phyloP scores from a whole-genome alignment of 345 rosid genomes.

The Hibiscus trionum region DNA sequence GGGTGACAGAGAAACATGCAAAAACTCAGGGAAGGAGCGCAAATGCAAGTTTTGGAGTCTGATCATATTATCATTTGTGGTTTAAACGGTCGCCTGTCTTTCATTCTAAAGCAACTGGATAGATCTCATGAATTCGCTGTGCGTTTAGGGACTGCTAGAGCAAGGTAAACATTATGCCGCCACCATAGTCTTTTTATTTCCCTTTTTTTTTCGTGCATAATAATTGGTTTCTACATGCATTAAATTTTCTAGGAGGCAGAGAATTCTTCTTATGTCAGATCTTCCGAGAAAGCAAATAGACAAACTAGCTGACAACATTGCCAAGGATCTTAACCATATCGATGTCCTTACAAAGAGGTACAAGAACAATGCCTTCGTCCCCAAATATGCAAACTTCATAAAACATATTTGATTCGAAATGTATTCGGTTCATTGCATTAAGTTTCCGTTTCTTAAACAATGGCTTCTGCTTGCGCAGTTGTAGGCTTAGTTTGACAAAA shows the following conservation, averaged over 20 bases:
- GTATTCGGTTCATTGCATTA: not conserved
- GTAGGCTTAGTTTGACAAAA: conserved; percentile 82
- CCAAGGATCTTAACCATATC: conserved; percentile 75
- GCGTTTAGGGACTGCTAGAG: conserved; percentile 87
- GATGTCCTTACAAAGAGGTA: conserved; percentile 93
- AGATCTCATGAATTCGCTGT: conserved; percentile 88
- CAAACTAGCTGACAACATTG: conserved; percentile 58
- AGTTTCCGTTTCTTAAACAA: conserved; percentile 3
- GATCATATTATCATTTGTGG: conserved; percentile 96
- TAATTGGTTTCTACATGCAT: conserved; percentile 10
- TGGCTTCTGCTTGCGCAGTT: conserved; percentile 51
- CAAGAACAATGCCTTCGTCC: not conserved
- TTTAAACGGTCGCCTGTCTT: conserved; percentile 67
- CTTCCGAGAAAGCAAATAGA: conserved; percentile 94
- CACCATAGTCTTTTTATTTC: not conserved
- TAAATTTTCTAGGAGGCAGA: conserved; percentile 61
- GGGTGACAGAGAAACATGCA: conserved; percentile 76
- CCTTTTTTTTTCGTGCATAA: not conserved
- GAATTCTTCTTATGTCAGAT: conserved; percentile 94
- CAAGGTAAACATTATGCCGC: conserved; percentile 43
- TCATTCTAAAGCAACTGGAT: conserved; percentile 81
- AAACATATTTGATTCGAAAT: not conserved
- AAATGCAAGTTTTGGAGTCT: conserved; percentile 80
- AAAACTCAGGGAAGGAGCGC: conserved; percentile 93
- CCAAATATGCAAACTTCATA: not conserved